A percentile compares a stretch with the other conserved stretches of the same genome.
Conservation (phyloP, 768 basidiomycete genomes). For the Kwoniella dendrophila region DNA sequence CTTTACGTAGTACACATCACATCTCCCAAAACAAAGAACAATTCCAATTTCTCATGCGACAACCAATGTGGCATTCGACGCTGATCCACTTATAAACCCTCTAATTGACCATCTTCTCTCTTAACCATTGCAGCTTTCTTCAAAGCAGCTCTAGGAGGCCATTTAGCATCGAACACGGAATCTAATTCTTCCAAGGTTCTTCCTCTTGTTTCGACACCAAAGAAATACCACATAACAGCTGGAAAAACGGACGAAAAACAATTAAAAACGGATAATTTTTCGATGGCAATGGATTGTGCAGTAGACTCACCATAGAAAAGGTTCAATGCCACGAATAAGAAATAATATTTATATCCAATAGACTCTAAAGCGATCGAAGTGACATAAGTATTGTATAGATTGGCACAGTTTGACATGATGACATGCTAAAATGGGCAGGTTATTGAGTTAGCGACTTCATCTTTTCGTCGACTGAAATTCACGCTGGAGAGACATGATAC, state of each 20-base stretch:
- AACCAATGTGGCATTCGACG: no score
- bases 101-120: slow-evolving; percentile 47
- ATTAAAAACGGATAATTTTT: neutral
- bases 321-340: slow-evolving; percentile 38
- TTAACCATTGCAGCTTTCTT: slow-evolving; percentile 7
- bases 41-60: no score
- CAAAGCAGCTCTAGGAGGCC: slow-evolving; percentile 40
- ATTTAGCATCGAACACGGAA: slow-evolving; percentile 50
- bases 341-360: slow-evolving; percentile 31
- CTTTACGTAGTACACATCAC: no score
- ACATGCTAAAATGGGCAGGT: slow-evolving; percentile 13
- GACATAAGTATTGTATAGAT: slow-evolving; percentile 59
- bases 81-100: slow-evolving; percentile 11
- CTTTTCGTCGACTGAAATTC: neutral
- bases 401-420: slow-evolving; percentile 39
- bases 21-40: no score
- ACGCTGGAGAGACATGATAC: slow-evolving; percentile 3
- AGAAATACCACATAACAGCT: slow-evolving; percentile 45
- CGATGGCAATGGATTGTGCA: neutral
- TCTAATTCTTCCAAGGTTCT: slow-evolving; percentile 56
- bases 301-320: slow-evolving; percentile 21
- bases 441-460: neutral
- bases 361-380: slow-evolving; percentile 39
- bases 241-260: neutral
- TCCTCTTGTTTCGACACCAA: slow-evolving; percentile 51